Conservation (phyloP, 83 land plant genomes). For the Thuja plicata region DNA sequence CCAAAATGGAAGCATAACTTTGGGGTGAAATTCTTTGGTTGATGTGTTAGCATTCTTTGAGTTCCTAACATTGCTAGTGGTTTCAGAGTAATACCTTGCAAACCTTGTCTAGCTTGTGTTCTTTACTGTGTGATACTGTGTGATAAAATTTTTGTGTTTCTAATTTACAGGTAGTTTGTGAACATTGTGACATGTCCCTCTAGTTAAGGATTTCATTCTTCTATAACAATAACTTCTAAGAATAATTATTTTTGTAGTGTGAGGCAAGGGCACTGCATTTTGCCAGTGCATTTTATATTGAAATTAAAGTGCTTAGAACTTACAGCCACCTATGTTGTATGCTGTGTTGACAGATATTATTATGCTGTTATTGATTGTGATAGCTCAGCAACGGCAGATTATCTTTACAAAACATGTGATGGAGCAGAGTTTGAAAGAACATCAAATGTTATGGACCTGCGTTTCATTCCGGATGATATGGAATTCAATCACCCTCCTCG, state of each 20-base stretch:
- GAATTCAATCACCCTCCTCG: constrained; percentile 72
- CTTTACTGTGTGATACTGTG: background rate
- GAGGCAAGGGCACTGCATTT: background rate
- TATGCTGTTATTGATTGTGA: constrained; percentile 92
- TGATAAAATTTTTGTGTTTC: background rate
- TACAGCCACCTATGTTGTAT: background rate
- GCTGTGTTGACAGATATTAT: constrained; percentile 60
- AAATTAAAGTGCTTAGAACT: background rate
- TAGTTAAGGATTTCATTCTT: background rate
- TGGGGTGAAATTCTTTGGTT: background rate
- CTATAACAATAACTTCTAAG: background rate
- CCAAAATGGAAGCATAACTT: background rate
- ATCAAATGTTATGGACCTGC: constrained; percentile 73
- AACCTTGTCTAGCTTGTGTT: background rate
- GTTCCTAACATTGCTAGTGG: background rate
- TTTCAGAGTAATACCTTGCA: background rate
- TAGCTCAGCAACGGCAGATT: constrained; percentile 74
- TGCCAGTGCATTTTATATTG: background rate
- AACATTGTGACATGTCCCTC: background rate
- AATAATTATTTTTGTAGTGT: background rate
- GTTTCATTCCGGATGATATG: constrained; percentile 89
- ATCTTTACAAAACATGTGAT: constrained; percentile 78
- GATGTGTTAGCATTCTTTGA: background rate
- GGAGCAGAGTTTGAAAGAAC: constrained; percentile 84
- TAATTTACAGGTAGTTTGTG: background rate